A percentile compares a stretch with the other conserved stretches of the same genome.
Conservation (phyloP, 2,329 filamentous ascomycete species). For the Leptodontidium sp. region DNA sequence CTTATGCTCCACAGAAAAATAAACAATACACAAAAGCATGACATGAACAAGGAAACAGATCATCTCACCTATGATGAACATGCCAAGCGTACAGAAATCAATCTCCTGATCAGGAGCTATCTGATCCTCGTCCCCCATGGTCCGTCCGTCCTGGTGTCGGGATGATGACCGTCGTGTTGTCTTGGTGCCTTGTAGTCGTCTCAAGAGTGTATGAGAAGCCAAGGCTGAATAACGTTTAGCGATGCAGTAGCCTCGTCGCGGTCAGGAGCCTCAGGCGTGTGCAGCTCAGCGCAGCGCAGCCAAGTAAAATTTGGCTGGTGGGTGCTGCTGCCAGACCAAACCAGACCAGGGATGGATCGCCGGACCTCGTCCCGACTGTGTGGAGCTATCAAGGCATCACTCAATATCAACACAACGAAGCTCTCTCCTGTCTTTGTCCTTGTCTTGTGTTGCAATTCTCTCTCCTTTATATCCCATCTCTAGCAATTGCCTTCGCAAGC, state of each 20-base stretch:
- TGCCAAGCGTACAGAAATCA: conserved; percentile 75
- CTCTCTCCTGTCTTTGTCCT: neutral
- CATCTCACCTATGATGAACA: conserved; percentile 75
- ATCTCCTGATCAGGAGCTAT: conserved; percentile 52
- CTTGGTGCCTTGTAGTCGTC: conserved; percentile 21
- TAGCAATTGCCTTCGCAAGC: conserved; percentile 14
- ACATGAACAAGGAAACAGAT: conserved; percentile 11
- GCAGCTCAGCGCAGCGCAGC: neutral
- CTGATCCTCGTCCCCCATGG: conserved; percentile 38
- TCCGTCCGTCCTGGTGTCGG: conserved; percentile 40
- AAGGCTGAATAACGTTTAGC: conserved; percentile 27
- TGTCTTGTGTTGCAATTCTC: neutral
- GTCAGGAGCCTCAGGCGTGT: neutral
- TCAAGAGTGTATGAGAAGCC: conserved; percentile 26
- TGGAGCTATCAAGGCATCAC: conserved; percentile 15
- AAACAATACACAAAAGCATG: conserved; percentile 19
- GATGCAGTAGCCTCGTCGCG: neutral
- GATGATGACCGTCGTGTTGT: neutral
- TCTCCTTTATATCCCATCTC: neutral
- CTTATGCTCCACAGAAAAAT: conserved; percentile 5
- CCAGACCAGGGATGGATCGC: neutral
- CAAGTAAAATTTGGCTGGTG: neutral
- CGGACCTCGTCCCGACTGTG: conserved; percentile 13
- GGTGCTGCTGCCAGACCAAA: neutral
- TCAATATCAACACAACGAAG: conserved; percentile 18